Percentiles rank a stretch among this genome's conserved stretches.
Conservation (phyloP, 371 early-diverging fungal genomes). For the Smittium mucronatum region DNA sequence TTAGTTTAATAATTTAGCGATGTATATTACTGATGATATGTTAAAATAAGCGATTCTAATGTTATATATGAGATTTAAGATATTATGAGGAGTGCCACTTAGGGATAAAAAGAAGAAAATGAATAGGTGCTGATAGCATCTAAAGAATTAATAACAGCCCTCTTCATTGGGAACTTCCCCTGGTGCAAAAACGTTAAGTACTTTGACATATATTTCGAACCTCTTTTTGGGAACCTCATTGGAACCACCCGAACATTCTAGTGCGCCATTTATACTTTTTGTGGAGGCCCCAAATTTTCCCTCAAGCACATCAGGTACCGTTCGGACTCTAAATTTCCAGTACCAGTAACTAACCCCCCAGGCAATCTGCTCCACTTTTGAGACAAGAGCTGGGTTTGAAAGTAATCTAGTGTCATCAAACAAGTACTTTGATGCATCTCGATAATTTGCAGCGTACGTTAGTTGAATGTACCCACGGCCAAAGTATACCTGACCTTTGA, state of each 20-base stretch:
- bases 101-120: too few species aligned
- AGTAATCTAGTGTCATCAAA: slow-evolving; percentile 23
- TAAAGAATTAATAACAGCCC: slow-evolving; percentile 25
- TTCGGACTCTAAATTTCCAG: slow-evolving; percentile 28
- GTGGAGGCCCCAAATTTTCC: slow-evolving; percentile 32
- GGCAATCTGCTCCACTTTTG: slow-evolving; percentile 19
- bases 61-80: too few species aligned
- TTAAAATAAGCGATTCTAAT: too few species aligned
- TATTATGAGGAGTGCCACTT: too few species aligned
- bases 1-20: too few species aligned
- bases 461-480: slow-evolving; percentile 36
- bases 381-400: slow-evolving; percentile 18
- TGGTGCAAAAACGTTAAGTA: slow-evolving; percentile 24
- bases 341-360: slow-evolving; percentile 32
- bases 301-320: slow-evolving; percentile 20
- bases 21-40: too few species aligned
- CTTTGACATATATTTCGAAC: slow-evolving; percentile 27
- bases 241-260: slow-evolving; percentile 29
- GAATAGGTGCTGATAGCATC: too few species aligned
- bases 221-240: slow-evolving; percentile 33
- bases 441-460: slow-evolving; percentile 29
- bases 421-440: slow-evolving; percentile 25
- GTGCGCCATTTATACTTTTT: slow-evolving; percentile 31
- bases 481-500: slow-evolving; percentile 27
- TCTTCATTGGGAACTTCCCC: slow-evolving; percentile 22